Evolutionary conservation across 768 basidiomycete species (phyloP), one percentile per base, ranked within the genome.

Genomic region (Naganishia onofrii): DNA sequence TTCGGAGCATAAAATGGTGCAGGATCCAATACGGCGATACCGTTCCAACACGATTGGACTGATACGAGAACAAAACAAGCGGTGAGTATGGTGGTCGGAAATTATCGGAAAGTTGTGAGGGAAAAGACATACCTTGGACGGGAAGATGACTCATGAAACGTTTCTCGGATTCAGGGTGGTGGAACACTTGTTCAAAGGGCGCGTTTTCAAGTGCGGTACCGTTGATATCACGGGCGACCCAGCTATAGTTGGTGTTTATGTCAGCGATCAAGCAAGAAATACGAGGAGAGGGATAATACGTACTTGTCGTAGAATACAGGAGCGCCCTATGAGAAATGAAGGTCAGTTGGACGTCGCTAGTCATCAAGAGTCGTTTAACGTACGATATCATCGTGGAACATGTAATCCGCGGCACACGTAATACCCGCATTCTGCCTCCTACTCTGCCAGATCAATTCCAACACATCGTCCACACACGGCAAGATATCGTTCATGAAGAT

Each of bases 401-500:
- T 98, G 83, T 99, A 99, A 79, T 99, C 95, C 0, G 93, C 88
- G 0, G 95, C 96, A 76, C 96, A 98, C 12, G 96, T 98, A 80
- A 98, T 95, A 19, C 94, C 95, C 0, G 96, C 96, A 81, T 96
- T 98, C 82, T 98, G 93, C 68, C 83, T 82, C 63, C 96, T 85
- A 76, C 87, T 88, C 82, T 99, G 96, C 90, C 89, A 97, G 78
- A 99, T 94, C 77, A 99, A 88, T 83, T 99, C 96, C 76, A 99
- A 88, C 68, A 99, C 82, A 82, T 99, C 96, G 81, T 99, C 96
- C 44, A 96, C 88, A 81, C 96, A 99, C 26, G 96, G 96, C 12
- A 99, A 84, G 82, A 99, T 89, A 81, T 99, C 96, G 86, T 99
- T 99, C 93, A 98, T 98, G 85, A 99, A 99, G 71, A 98, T 84